Evolutionary conservation across 2,329 filamentous ascomycete genomes (phyloP), one percentile per base, ranked within the genome.

Genomic region (Thyridium curvatum): DNA sequence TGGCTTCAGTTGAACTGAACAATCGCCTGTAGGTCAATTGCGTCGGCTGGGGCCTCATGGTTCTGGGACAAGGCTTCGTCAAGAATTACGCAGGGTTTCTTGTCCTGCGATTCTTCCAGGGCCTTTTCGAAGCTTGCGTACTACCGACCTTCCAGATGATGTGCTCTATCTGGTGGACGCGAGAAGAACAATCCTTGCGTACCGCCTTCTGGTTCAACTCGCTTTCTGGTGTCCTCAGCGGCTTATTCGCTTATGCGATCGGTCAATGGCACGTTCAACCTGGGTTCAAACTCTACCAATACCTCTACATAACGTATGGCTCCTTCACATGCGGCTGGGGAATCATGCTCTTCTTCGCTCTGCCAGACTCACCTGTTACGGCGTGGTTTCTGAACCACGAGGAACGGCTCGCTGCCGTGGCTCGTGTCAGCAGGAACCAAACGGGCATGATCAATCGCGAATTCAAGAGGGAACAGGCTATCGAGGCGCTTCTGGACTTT

Each of bases 141-240:
- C 30, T 30, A 12, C 40, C 40, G 17, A 17, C 37, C 1, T 42
- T 42, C 32, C 15, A 15, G 10, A 18, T 76, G 41, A 75, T 77
- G 62, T 62, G 74, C 37, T 72, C 75, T 32, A 63, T 74, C 13
- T 69, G 58, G 52, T 69, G 66, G 35, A 66, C 56, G 14, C 61
- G 64, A 34, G 48, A 60, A 34, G 62, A 68, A 39, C 58, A 67
- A 44, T 57, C 63, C 10, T 48, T 60, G 48, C 51, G 60, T 3
- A 60, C 61, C 50, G 55, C 59, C n/a, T 53, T 62, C 10, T 67
- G 61, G 61, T 67, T 65, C 44, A 69, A 47, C 32, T 63, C 56
- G 41, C 66, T 61, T 18, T 14, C 33, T 8, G 33, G 33, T 9
- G 17, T 34, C 8, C 33, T 34, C 12, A 18, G 33, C 8, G 33